phyloP scores from a whole-genome alignment of 2,329 filamentous ascomycete species.

The Botrytis pseudocinerea region DNA sequence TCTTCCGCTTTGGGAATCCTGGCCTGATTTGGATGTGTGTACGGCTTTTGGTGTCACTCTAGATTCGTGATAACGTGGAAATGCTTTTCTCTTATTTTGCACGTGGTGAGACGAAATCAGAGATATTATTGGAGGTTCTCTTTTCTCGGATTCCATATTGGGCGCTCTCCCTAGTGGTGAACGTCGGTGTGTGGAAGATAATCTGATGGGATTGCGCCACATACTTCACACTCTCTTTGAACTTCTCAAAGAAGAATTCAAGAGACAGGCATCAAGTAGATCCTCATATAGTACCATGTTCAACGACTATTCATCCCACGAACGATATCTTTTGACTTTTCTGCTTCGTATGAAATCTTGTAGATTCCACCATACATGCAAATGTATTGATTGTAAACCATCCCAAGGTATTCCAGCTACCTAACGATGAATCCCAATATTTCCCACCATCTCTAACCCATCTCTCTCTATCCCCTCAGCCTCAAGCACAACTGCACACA shows the following conservation, averaged over 20 bases:
- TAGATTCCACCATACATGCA: not conserved
- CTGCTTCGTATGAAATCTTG: not conserved
- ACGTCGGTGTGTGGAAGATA: not conserved
- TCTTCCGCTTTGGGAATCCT: not conserved
- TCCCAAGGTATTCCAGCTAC: not conserved
- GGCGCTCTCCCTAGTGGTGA: not conserved
- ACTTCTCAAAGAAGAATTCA: not conserved
- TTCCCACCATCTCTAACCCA: not conserved
- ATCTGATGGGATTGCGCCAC: conserved; percentile 16
- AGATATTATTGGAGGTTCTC: not conserved
- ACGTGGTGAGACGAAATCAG: conserved; percentile 15
- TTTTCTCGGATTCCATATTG: not conserved
- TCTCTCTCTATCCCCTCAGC: not conserved
- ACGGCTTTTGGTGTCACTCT: not conserved
- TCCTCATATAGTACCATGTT: not conserved
- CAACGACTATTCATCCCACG: not conserved
- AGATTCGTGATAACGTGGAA: conserved; percentile 22
- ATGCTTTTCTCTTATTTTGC: not conserved
- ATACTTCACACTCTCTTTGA: not conserved
- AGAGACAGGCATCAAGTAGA: not conserved
- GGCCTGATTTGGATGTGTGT: not conserved
- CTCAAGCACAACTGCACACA: conserved; percentile 17
- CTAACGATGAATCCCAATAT: not conserved
- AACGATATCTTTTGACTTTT: not conserved
- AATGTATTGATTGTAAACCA: not conserved